Conservation (phyloP, 805 yeast species). For the Sugiyamaella lignohabitans region DNA sequence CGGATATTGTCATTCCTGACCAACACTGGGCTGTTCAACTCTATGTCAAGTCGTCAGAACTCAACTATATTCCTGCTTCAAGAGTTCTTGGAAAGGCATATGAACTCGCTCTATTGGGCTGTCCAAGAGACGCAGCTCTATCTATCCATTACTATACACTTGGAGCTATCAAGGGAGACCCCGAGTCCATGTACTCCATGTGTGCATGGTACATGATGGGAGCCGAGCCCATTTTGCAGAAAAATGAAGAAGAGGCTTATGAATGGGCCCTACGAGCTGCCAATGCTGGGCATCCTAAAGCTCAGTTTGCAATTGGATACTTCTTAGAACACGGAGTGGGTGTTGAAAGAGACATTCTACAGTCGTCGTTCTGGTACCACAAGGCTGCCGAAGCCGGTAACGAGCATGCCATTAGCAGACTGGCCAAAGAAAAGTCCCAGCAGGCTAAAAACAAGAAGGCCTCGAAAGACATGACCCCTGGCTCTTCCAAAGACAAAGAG, state of each 20-base stretch:
- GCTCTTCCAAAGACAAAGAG: slow-evolving; percentile 6
- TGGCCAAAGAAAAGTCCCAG: slow-evolving; percentile 15
- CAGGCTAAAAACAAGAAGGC: not conserved
- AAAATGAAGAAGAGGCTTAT: slow-evolving; percentile 78
- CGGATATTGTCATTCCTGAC: slow-evolving; percentile 83
- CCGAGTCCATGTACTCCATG: slow-evolving; percentile 83
- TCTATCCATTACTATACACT: slow-evolving; percentile 89
- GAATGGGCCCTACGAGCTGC: slow-evolving; percentile 95
- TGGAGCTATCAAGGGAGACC: slow-evolving; percentile 84
- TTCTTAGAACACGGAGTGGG: slow-evolving; percentile 88
- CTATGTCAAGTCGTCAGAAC: slow-evolving; percentile 79
- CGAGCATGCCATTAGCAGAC: slow-evolving; percentile 40
- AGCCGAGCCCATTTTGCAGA: slow-evolving; percentile 70
- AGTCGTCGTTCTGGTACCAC: slow-evolving; percentile 68
- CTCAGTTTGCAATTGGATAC: slow-evolving; percentile 77
- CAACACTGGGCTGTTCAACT: slow-evolving; percentile 76
- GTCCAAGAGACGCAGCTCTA: slow-evolving; percentile 69
- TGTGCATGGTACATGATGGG: slow-evolving; percentile 98
- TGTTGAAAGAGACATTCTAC: slow-evolving; percentile 49
- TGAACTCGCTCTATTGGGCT: slow-evolving; percentile 65
- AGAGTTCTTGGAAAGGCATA: slow-evolving; percentile 75
- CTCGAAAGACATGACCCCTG: not conserved
- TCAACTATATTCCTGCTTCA: slow-evolving; percentile 79
- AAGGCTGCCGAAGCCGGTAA: slow-evolving; percentile 63
- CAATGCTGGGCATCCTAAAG: slow-evolving; percentile 62